Base-by-base conservation (phyloP, 768 basidiomycete genomes). In the Leccinum sublutescens region DNA sequence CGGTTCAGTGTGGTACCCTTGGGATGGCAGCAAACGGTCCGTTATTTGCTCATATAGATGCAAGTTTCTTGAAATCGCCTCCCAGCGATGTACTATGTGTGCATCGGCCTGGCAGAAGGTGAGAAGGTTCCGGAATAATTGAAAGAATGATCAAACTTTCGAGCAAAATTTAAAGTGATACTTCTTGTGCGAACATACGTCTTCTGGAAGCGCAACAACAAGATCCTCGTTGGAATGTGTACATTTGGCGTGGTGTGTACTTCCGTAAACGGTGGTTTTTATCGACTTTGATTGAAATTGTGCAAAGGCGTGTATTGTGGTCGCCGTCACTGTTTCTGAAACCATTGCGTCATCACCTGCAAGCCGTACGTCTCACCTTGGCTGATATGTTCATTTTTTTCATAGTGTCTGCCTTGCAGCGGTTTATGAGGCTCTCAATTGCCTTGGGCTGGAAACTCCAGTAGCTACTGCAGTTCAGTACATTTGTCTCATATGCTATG, bases 161-260 rank as follows among this genome's bases (percentile, higher is more conserved):
- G 10, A 27, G 8, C 10, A 17, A n/a, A 40, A n/a, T 19, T 43
- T 2, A 25, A 21, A 66, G 65, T n/a, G 1, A 66, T 66, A 55
- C 58, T 67, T 40, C 50, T 64, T 8, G 58, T 67, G 23, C 60
- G 66, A 36, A 67, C 66, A 38, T 67, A 64, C 10, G 63, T 40
- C 3, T 67, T 67, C 56, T 67, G 66, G 66, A 57, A 58, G 6
- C 33, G 52, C 15, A n/a, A 60, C n/a, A 64, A 33, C 58, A 67
- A 29, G 59, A 52, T 67, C 14, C 66, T 67, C 4, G 49, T 64
- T n/a, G 63, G 66, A 45, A 64, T 58, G 47, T 61, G 62, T 25
- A 45, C 45, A 15, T 57, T 59, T 38, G 56, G 57, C 29, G 36
- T 31, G 10, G 66, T 61, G n/a, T 5, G 66, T 52, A 8, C 36